These are phyloP conservation scores for Vigna angularis DNA, from an alignment of 306 rosid genomes.

Conservation along the genomic window DNA sequence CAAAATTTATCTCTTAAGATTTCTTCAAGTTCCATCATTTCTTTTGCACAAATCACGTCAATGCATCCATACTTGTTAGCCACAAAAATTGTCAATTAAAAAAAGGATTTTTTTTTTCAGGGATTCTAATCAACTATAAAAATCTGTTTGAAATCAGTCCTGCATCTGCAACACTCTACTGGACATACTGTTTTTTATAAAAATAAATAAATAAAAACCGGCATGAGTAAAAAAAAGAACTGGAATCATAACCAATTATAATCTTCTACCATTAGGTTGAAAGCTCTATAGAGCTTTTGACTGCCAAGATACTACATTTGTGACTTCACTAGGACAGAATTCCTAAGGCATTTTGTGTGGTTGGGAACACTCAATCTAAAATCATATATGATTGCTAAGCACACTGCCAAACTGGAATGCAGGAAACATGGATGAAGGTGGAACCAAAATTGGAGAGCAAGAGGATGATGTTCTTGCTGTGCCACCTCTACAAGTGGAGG, in stretches of 20 bases:
- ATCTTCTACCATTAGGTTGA: neutral
- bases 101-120: neutral
- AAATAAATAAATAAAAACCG: too few relatives aligned
- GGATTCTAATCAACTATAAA: neutral
- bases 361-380: constrained; percentile 45
- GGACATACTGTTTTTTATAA: neutral
- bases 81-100: too few relatives aligned
- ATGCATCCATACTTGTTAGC: too few relatives aligned
- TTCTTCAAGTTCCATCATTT: too few relatives aligned
- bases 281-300: neutral
- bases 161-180: neutral
- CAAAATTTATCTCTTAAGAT: too few relatives aligned
- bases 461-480: too few relatives aligned
- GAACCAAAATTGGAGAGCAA: too few relatives aligned
- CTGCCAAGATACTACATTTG: neutral
- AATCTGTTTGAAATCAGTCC: neutral
- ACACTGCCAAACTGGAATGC: constrained; percentile 86
- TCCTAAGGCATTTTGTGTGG: constrained; percentile 62
- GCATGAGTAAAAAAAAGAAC: too few relatives aligned
- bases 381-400: constrained; percentile 81
- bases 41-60: too few relatives aligned
- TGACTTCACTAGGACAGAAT: constrained; percentile 54
- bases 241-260: too few relatives aligned
- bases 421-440: constrained; percentile 72
- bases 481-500: too few relatives aligned